These are phyloP conservation scores for Macrolepiota fuliginosa DNA, from an alignment of 768 basidiomycete genomes.

Conservation along the genomic window DNA sequence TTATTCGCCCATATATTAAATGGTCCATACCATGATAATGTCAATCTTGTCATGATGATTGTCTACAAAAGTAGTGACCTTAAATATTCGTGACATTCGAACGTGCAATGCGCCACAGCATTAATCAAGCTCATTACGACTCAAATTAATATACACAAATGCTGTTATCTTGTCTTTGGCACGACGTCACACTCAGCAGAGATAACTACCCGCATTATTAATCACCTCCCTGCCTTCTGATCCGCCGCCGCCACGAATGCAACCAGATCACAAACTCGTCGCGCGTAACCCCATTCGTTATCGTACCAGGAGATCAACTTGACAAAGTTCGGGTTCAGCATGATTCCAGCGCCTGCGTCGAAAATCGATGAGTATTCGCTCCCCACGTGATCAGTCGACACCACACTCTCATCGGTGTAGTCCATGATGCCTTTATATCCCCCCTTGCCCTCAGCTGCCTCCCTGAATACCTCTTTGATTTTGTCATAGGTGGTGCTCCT, in stretches of 20 bases:
- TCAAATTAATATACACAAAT: not conserved
- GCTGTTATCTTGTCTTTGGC: not conserved
- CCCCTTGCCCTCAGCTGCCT: slow-evolving; percentile 54
- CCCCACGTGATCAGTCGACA: slow-evolving; percentile 87
- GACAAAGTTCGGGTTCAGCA: slow-evolving; percentile 84
- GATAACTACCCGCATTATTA: not conserved
- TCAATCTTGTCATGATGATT: not conserved
- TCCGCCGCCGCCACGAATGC: slow-evolving; percentile 67
- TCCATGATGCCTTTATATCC: slow-evolving; percentile 61
- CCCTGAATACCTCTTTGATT: slow-evolving; percentile 79
- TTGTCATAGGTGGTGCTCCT: slow-evolving; percentile 77
- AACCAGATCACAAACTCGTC: slow-evolving; percentile 84
- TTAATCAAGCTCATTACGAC: not conserved
- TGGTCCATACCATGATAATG: not conserved
- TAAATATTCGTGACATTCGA: not conserved
- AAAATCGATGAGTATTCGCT: slow-evolving; percentile 77
- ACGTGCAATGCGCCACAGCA: not conserved
- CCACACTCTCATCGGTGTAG: slow-evolving; percentile 87
- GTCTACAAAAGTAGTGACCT: not conserved
- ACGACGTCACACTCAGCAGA: not conserved
- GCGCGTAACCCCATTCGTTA: slow-evolving; percentile 91
- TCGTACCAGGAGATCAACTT: slow-evolving; percentile 96
- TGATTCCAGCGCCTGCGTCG: slow-evolving; percentile 85
- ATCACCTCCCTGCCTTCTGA: slow-evolving; percentile 15
- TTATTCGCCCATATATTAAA: no score